These are phyloP conservation scores for Pseudocohnilembus persalinus DNA, from an alignment of 169 alveolate genomes.

Conservation along the genomic window DNA sequence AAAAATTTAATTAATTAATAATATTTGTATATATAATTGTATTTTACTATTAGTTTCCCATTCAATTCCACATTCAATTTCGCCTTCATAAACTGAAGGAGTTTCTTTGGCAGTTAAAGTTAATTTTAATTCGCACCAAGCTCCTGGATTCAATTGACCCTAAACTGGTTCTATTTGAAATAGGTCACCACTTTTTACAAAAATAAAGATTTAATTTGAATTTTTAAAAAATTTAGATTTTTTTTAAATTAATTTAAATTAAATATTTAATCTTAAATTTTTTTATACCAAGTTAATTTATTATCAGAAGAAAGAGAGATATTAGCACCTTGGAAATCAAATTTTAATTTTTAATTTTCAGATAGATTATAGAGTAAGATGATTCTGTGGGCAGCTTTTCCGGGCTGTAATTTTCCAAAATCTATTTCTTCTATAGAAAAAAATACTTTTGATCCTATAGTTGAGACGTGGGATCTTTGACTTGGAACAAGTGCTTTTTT, in stretches of 20 bases:
- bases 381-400: conserved; percentile 66
- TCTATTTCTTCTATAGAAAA: conserved; percentile 81
- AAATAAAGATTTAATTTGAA: conserved; percentile 63
- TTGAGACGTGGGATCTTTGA: conserved; percentile 59
- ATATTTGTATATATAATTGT: conserved; percentile 23
- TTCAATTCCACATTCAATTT: conserved; percentile 72
- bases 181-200: conserved; percentile 57
- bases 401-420: conserved; percentile 81
- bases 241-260: conserved; percentile 62
- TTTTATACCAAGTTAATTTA: conserved; percentile 73
- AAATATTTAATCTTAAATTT: conserved; percentile 23
- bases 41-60: conserved; percentile 72
- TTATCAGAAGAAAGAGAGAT: conserved; percentile 38
- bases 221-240: conserved; percentile 10
- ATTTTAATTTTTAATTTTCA: conserved; percentile 63
- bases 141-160: conserved; percentile 71
- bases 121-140: conserved; percentile 74
- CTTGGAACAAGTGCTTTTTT: conserved; percentile 62
- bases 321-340: conserved; percentile 62
- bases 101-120: conserved; percentile 65
- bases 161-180: conserved; percentile 71
- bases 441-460: conserved; percentile 62
- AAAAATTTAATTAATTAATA: conserved; percentile 39
- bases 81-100: conserved; percentile 84
- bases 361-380: conserved; percentile 76